Conservation (phyloP, 139 green algal genomes). For the Asterochloris erici region DNA sequence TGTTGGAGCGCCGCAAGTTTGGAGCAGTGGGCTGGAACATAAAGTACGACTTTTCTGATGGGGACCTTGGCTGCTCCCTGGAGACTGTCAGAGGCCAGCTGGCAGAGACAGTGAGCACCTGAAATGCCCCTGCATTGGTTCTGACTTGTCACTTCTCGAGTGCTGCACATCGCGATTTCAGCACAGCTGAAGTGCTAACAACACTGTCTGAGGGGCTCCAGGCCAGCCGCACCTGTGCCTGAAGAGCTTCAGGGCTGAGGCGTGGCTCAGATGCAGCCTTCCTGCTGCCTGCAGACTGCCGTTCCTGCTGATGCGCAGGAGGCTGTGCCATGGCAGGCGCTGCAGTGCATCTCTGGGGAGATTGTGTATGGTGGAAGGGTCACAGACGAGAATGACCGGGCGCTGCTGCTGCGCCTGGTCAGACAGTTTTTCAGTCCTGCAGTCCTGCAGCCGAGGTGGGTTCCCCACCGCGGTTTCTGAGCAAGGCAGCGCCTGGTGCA, state of each 20-base stretch:
- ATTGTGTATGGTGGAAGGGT: constrained; percentile 83
- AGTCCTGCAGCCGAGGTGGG: constrained; percentile 28
- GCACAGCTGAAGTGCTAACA: too few relatives aligned
- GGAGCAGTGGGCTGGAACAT: constrained; percentile 84
- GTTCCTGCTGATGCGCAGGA: constrained; percentile 32
- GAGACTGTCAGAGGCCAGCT: constrained; percentile 7
- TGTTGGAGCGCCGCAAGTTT: constrained; percentile 86
- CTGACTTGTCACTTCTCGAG: too few relatives aligned
- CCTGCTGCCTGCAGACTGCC: too few relatives aligned
- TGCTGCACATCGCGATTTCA: too few relatives aligned
- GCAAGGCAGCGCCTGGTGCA: constrained; percentile 31
- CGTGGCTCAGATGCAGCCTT: too few relatives aligned
- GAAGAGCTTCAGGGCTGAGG: too few relatives aligned
- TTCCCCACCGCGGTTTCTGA: constrained; percentile 21
- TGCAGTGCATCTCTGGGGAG: constrained; percentile 79
- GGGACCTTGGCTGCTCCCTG: constrained; percentile 74
- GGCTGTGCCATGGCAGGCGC: constrained; percentile 67
- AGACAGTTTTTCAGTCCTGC: constrained; percentile 29
- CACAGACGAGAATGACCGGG: constrained; percentile 82
- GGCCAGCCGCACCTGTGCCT: too few relatives aligned
- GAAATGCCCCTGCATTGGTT: too few relatives aligned
- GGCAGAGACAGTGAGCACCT: too few relatives aligned
- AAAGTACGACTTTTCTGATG: constrained; percentile 79
- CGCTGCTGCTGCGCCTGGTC: constrained; percentile 51
- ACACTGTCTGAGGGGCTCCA: too few relatives aligned